Conservation (phyloP, 352 stramenopile species). For the Pythium folliculosum region DNA sequence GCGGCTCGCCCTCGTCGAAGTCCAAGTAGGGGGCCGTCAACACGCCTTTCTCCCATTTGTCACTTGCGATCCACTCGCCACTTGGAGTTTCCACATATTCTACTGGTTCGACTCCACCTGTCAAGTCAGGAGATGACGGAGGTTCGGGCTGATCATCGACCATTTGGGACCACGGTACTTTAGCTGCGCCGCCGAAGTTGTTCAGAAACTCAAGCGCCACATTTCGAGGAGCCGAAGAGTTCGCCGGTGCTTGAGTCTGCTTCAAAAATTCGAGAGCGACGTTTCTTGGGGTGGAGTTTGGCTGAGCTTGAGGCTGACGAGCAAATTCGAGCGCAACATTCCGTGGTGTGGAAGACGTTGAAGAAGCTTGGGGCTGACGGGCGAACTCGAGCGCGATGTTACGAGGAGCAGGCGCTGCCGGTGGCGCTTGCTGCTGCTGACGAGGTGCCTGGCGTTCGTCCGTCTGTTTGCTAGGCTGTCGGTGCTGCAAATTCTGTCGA, state of each 20-base stretch:
- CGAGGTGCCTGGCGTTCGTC: background rate
- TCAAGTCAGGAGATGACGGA: conserved; percentile 18
- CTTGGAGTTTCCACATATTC: conserved; percentile 64
- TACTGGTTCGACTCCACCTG: conserved; percentile 40
- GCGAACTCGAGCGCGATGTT: conserved; percentile 19
- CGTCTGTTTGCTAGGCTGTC: background rate
- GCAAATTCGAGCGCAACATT: conserved; percentile 24
- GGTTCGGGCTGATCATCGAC: conserved; percentile 19
- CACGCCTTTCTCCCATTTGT: conserved; percentile 30
- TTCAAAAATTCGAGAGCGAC: conserved; percentile 19
- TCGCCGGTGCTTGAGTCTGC: conserved; percentile 12
- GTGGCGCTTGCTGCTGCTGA: conserved; percentile 7
- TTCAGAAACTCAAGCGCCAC: conserved; percentile 9
- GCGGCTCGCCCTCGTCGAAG: conserved; percentile 15
- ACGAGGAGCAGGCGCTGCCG: conserved; percentile 9
- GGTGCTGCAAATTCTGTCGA: conserved; percentile 8
- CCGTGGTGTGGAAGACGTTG: background rate
- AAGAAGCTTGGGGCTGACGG: background rate
- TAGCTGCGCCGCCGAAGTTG: background rate
- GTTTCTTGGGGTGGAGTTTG: conserved; percentile 8
- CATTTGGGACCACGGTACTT: conserved; percentile 15
- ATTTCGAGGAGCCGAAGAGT: conserved; percentile 8
- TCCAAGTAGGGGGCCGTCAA: conserved; percentile 15
- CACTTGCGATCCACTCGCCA: conserved; percentile 64
- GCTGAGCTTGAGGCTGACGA: conserved; percentile 1